Base-by-base conservation (phyloP, 1,139 yeast species). In the Zygosaccharomyces sapae region DNA sequence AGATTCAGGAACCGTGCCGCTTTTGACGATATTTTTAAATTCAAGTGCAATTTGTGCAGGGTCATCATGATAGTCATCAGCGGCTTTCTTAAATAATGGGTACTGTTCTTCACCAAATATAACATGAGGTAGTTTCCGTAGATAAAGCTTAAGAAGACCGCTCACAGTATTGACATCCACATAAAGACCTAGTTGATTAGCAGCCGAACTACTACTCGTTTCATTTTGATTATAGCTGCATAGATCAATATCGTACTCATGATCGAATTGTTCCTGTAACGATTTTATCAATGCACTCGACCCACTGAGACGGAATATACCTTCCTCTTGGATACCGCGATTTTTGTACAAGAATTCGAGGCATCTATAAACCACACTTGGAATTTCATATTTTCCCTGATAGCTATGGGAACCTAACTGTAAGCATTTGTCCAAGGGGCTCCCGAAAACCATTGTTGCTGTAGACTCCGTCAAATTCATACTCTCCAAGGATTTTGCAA, bases 251-350 rank as follows among this genome's bases (percentile, higher is more conserved):
- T 90, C 97, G 53, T 76, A 77, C 12, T 77, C 73, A 22, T 59
- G 65, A 59, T 81, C 81, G 66, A 89, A 92, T 42, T 72, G 73
- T 36, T 82, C 87, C 58, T 86, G 87, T 41, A 92, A 73, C 35
- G 75, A 77, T 49, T 86, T 77, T 22, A 92, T 87, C 41, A 83
- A 75, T 0, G 90, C 77, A 46, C 92, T 86, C 30, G 96, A 86
- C 2, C 98, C 98, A 66, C 94, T 87, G 48, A 90, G 71, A 53
- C 98, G 74, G 70, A 92, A 92, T 1, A 92, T 79, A 3, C 98
- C 98, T 62, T 90, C 96, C 65, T 88, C 95, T 53, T 78, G 79
- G 16, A 85, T 72, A 0, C 95, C 96, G 8, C 86, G 81, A 19
- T 83, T 77, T 41, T 73, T 75, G 46, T 77, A 75, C 43, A 92